Base-by-base conservation (phyloP, 495 filamentous ascomycete genomes). In the Astrocystis sublimbata region DNA sequence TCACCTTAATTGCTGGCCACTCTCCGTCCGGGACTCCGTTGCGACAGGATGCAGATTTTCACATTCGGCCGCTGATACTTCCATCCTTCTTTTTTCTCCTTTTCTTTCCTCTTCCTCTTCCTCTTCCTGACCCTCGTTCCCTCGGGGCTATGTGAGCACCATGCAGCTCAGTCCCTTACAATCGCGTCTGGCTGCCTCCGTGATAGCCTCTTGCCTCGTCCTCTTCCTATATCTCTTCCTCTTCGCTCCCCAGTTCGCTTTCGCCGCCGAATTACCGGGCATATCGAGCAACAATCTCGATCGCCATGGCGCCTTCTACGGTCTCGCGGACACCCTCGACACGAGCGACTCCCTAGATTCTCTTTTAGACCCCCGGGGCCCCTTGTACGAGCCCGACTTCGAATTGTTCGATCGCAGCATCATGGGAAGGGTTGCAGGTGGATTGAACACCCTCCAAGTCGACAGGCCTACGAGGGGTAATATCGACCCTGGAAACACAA, bases 151-250 rank as follows among this genome's bases (percentile, higher is more conserved):
- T 72, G 70, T 61, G 50, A 54, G 31, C 65, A 68, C 59, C 55
- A 90, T 90, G 87, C 85, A 85, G 68, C 78, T 84, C 65, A 84
- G 83, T 69, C 84, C 81, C 62, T 76, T 89, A 62, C 88, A 89
- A 80, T 88, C 85, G 74, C 86, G 85, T 65, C 76, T 92, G 65
- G 84, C 81, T 72, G 87, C 88, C 69, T 88, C 84, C 33, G 65
- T 87, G 61, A 72, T 81, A 69, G 82, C 84, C 41, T 82, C 83
- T 31, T 69, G 83, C 45, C 66, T 87, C 35, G 63, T 89, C 30
- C 60, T 86, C 36, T 50, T 84, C 36, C 64, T 90, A 53, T 86
- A 85, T 67, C 68, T 87, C 58, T 70, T 77, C 35, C 68, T 90
- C 24, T 80, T 81, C 56, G 76, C 78, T 31, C 78, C 78, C 33